Percentiles rank a stretch among this genome's conserved stretches.
These are phyloP conservation scores for Rhizopus delemar DNA, from an alignment of 371 early-diverging fungal species.

Conservation along the genomic window DNA sequence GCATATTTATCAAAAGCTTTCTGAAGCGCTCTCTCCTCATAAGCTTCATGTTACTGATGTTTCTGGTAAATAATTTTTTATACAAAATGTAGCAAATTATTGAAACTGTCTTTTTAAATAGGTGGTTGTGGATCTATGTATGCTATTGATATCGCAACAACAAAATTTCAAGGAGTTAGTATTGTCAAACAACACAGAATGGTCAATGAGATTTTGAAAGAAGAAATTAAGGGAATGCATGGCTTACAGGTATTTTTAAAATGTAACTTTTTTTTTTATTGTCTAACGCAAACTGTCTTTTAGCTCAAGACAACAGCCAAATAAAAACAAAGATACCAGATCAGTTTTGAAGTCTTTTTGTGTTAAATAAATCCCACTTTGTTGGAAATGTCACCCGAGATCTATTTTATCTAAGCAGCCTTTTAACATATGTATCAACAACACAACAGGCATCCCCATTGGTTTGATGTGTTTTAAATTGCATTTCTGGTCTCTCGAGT, in stretches of 20 bases:
- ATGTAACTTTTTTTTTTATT: neutral
- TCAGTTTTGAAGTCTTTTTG: too few relatives aligned
- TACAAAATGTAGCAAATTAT: neutral
- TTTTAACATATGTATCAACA: too few relatives aligned
- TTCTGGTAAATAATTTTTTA: conserved; percentile 57
- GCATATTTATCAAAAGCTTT: conserved; percentile 71
- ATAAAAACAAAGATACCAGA: neutral
- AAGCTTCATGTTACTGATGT: conserved; percentile 83
- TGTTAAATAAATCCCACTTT: too few relatives aligned
- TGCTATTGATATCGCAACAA: conserved; percentile 80
- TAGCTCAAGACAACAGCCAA: conserved; percentile 5
- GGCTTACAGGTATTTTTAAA: conserved; percentile 67
- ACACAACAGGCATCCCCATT: too few relatives aligned
- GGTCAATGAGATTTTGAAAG: conserved; percentile 83
- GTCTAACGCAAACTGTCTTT: neutral
- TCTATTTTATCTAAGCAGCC: too few relatives aligned
- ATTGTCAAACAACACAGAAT: conserved; percentile 89
- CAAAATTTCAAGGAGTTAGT: conserved; percentile 70
- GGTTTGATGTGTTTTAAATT: too few relatives aligned
- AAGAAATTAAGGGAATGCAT: conserved; percentile 91
- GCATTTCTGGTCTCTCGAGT: too few relatives aligned
- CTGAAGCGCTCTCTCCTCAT: conserved; percentile 64
- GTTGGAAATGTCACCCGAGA: too few relatives aligned
- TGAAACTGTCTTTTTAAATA: conserved; percentile 18
- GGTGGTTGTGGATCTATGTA: conserved; percentile 97